Conservation (phyloP, 208 protist species). For the Leishmania turanica region DNA sequence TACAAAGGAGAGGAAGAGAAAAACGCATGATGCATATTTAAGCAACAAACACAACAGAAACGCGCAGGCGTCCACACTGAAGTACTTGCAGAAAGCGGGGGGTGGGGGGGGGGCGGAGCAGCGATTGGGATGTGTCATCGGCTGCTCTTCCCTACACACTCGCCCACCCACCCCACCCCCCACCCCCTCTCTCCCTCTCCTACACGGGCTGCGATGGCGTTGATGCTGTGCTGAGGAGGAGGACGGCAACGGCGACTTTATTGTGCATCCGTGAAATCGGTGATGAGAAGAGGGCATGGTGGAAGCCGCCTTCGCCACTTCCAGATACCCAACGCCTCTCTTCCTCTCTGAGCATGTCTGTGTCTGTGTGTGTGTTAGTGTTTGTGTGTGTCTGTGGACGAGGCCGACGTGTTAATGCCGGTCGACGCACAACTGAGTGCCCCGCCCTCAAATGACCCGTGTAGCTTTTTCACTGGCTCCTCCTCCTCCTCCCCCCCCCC, state of each 20-base stretch:
- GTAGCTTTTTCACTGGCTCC: background rate
- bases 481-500: background rate
- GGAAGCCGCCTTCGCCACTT: background rate
- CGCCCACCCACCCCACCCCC: no score
- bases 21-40: background rate
- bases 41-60: background rate
- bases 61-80: conserved; percentile 1
- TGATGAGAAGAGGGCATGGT: background rate
- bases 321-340: background rate
- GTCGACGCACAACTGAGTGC: background rate
- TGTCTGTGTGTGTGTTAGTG: no score
- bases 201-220: background rate
- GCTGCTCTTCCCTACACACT: background rate
- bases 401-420: background rate
- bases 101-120: no score
- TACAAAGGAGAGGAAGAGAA: background rate
- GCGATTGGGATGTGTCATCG: no score
- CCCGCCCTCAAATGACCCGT: background rate
- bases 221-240: background rate
- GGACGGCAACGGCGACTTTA: background rate
- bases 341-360: background rate
- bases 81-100: background rate
- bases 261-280: background rate
- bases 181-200: background rate
- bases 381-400: background rate